Evolutionary conservation across 345 rosid genomes (phyloP).

Genomic region (Stellera chamaejasme): DNA sequence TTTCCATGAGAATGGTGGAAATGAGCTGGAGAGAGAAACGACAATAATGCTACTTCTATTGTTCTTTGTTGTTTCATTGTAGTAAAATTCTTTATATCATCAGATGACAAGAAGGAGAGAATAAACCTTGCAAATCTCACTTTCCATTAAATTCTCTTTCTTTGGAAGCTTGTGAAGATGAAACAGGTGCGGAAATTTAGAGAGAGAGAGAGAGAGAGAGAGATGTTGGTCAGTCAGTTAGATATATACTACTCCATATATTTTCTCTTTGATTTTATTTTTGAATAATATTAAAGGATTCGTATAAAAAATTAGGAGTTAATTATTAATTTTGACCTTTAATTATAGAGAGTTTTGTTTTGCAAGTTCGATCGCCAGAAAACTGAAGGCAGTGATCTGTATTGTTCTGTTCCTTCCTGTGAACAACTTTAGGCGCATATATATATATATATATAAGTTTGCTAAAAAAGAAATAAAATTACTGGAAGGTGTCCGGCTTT

Average conservation of each 20-base stretch:
- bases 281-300: conserved; percentile 17
- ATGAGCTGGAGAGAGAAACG: conserved; percentile 29
- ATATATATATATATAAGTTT: too few relatives aligned
- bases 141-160: conserved; percentile 79
- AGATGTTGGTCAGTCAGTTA: conserved; percentile 41
- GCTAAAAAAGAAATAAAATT: conserved; percentile 32
- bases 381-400: too few relatives aligned
- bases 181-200: conserved; percentile 39
- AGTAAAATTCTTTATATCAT: conserved; percentile 7
- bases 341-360: too few relatives aligned
- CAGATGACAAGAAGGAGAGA: conserved; percentile 29
- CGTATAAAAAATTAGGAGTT: conserved; percentile 12
- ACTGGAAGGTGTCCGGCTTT: conserved; percentile 39
- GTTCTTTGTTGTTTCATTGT: conserved; percentile 17
- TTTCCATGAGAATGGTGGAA: conserved; percentile 29
- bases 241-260: neutral
- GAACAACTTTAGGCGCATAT: conserved; percentile 38
- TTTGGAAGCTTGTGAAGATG: conserved; percentile 73
- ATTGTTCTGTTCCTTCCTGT: conserved; percentile 20
- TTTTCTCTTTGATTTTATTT: conserved; percentile 1
- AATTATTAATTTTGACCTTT: conserved; percentile 28
- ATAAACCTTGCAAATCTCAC: conserved; percentile 54
- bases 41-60: conserved; percentile 23
- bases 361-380: too few relatives aligned
- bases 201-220: conserved; percentile 21